A percentile compares a stretch with the other conserved stretches of the same genome.
These are phyloP conservation scores for Hypoxylon subgilvum DNA, from an alignment of 495 filamentous ascomycete species.

Conservation along the genomic window DNA sequence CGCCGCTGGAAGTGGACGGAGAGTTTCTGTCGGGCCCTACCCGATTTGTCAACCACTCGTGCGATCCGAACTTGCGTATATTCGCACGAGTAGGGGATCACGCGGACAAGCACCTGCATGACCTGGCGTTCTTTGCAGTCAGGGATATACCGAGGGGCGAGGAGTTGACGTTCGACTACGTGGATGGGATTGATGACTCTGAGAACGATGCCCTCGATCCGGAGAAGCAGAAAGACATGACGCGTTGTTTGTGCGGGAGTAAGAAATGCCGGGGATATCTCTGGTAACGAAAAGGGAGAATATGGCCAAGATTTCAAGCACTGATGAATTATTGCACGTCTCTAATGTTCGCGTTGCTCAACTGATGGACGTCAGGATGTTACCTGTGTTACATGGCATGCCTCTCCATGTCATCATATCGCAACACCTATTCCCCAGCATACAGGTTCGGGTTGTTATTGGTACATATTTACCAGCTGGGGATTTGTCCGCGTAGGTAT, in stretches of 20 bases:
- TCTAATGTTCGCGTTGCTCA: no score
- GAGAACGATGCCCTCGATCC: constrained; percentile 59
- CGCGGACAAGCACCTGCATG: constrained; percentile 75
- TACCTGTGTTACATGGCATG: no score
- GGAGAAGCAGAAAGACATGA: constrained; percentile 52
- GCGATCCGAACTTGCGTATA: constrained; percentile 75
- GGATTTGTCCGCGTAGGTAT: no score
- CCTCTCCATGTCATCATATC: no score
- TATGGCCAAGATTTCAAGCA: neutral
- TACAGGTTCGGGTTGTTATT: no score
- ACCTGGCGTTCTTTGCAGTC: constrained; percentile 84
- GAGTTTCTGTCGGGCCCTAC: constrained; percentile 65
- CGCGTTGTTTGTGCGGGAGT: constrained; percentile 72
- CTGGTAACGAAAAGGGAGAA: constrained; percentile 53
- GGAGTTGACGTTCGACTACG: constrained; percentile 90
- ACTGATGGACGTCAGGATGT: no score
- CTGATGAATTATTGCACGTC: no score
- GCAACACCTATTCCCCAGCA: no score
- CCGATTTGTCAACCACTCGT: constrained; percentile 77
- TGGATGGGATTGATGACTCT: constrained; percentile 58
- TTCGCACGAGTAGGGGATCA: constrained; percentile 83
- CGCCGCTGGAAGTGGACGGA: constrained; percentile 61
- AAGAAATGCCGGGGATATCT: constrained; percentile 70
- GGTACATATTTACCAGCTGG: no score
- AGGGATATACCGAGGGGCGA: constrained; percentile 68